Percentiles rank a stretch among this genome's conserved stretches.
Conservation (phyloP, 2,329 filamentous ascomycete species). For the Xylaria sp. region DNA sequence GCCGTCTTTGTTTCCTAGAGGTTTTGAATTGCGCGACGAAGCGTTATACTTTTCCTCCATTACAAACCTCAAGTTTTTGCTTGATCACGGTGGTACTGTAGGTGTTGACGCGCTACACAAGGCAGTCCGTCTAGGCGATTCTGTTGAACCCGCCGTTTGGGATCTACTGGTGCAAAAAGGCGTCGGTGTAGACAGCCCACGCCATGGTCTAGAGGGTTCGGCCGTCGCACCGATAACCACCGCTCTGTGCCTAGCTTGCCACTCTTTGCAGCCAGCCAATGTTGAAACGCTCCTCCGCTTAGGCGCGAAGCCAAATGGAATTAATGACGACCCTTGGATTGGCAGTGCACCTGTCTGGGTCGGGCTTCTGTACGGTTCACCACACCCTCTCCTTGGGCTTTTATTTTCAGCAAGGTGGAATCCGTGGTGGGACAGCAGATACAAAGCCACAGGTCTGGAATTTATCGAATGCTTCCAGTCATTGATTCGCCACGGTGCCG, state of each 20-base stretch:
- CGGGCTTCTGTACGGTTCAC: neutral
- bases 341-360: neutral
- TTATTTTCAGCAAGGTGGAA: neutral
- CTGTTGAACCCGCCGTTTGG: neutral
- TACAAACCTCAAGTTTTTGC: slow-evolving; percentile 4
- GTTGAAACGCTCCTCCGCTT: slow-evolving; percentile 24
- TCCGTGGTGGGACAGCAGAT: too few species aligned
- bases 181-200: slow-evolving; percentile 2
- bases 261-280: neutral
- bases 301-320: slow-evolving; percentile 25
- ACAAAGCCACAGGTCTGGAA: neutral
- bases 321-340: neutral
- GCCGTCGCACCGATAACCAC: neutral
- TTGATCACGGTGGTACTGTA: neutral
- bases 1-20: slow-evolving; percentile 16
- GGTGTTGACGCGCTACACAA: neutral
- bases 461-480: slow-evolving; percentile 15
- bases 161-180: slow-evolving; percentile 15
- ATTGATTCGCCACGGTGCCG: slow-evolving; percentile 11
- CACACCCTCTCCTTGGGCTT: slow-evolving; percentile 13
- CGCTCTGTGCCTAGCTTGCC: neutral
- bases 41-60: neutral
- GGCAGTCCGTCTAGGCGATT: neutral
- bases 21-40: neutral
- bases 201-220: rapidly evolving